Conservation (phyloP, 768 basidiomycete genomes). For the Cyclocybe cylindracea region DNA sequence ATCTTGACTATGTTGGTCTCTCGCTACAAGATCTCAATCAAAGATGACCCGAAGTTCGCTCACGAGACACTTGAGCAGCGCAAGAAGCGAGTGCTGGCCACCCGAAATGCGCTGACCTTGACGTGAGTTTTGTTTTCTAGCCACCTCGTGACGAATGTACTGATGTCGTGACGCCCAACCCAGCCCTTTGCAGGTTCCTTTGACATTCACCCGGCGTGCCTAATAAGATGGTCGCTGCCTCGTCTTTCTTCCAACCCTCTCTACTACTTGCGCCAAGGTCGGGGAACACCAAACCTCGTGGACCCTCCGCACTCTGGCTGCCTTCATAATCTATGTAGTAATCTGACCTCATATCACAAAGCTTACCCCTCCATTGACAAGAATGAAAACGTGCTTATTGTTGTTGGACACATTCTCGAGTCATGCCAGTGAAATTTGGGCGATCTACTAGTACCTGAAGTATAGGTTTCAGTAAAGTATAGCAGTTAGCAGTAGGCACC, state of each 20-base stretch:
- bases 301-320: no score
- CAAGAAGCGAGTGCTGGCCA: conserved; percentile 40
- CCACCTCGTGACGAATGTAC: not conserved
- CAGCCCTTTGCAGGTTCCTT: conserved; percentile 27
- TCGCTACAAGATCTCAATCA: conserved; percentile 47
- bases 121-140: conserved; percentile 36
- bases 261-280: no score
- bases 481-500: no score
- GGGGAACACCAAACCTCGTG: no score
- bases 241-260: no score
- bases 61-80: conserved; percentile 47
- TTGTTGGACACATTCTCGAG: no score
- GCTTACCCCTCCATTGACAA: no score
- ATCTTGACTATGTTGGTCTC: conserved; percentile 50
- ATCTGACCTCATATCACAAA: no score
- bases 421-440: no score
- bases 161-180: not conserved
- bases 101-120: conserved; percentile 38
- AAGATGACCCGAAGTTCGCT: conserved; percentile 51
- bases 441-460: no score
- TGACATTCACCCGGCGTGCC: conserved; percentile 19
- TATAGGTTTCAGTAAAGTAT: no score
- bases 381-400: no score
- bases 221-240: not conserved
- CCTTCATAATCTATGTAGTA: not conserved